Conservation (phyloP, 495 filamentous ascomycete genomes). For the Opeltia flavorubescens region DNA sequence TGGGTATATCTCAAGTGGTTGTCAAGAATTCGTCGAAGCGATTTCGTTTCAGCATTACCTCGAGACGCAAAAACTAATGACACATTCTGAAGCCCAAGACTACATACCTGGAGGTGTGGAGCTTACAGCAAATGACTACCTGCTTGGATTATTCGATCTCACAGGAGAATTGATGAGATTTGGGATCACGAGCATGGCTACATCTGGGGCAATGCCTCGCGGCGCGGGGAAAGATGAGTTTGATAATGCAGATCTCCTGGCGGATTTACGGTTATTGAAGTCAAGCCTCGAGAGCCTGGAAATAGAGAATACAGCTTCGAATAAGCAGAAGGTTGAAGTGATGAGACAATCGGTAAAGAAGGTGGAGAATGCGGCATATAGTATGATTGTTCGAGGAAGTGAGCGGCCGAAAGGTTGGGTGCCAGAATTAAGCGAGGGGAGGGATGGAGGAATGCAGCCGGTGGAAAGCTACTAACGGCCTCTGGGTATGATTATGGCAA, state of each 20-base stretch:
- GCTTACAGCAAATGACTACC: constrained; percentile 67
- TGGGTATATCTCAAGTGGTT: constrained; percentile 55
- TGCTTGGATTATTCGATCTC: constrained; percentile 85
- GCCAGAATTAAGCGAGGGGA: constrained; percentile 51
- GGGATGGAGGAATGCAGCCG: constrained; percentile 16
- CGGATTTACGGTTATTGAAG: constrained; percentile 62
- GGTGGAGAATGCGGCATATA: constrained; percentile 82
- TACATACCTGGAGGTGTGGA: constrained; percentile 42
- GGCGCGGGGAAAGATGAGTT: constrained; percentile 9
- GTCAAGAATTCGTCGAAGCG: constrained; percentile 90
- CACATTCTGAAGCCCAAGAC: constrained; percentile 39
- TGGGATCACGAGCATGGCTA: constrained; percentile 67
- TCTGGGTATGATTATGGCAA: background rate
- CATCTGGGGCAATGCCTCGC: constrained; percentile 39
- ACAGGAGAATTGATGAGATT: constrained; percentile 94
- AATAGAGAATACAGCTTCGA: too few relatives aligned
- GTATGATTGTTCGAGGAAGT: constrained; percentile 67
- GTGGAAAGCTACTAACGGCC: constrained; percentile 28
- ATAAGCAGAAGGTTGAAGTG: constrained; percentile 72
- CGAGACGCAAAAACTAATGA: constrained; percentile 56
- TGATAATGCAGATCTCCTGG: constrained; percentile 35
- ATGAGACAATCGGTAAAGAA: constrained; percentile 85
- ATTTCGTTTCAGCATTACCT: constrained; percentile 81
- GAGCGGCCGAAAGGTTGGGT: constrained; percentile 89
- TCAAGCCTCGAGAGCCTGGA: constrained; percentile 57